phyloP scores from a whole-genome alignment of 345 rosid species.

The Citrus cavaleriei region DNA sequence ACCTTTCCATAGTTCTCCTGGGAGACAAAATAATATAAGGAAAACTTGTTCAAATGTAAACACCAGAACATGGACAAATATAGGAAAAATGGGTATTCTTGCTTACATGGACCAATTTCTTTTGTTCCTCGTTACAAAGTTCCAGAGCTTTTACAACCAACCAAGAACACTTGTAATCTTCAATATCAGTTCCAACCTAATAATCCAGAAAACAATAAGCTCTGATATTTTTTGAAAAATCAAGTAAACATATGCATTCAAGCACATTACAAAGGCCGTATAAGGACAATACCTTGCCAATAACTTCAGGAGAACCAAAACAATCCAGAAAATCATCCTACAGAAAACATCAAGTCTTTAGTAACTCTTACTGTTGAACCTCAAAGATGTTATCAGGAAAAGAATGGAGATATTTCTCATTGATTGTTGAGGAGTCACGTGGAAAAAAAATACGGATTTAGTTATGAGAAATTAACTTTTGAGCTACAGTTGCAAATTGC shows the following conservation, averaged over 20 bases:
- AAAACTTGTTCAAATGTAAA: background rate
- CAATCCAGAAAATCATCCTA: conserved; percentile 52
- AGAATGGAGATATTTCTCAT: background rate
- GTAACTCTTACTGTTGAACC: background rate
- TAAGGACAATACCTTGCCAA: conserved; percentile 34
- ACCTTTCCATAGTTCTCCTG: conserved; percentile 44
- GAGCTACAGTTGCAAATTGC: background rate
- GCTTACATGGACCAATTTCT: conserved; percentile 23
- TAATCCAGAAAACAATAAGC: background rate
- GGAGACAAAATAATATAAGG: background rate
- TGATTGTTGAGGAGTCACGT: background rate
- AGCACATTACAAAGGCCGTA: background rate
- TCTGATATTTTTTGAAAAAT: background rate
- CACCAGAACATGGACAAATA: background rate
- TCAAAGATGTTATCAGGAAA: background rate
- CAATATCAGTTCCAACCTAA: conserved; percentile 28
- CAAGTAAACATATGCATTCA: background rate
- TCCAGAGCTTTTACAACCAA: conserved; percentile 37
- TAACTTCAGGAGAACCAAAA: conserved; percentile 37
- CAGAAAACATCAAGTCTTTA: background rate
- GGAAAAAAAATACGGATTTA: background rate
- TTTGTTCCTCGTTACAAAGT: conserved; percentile 25
- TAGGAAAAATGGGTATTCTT: background rate
- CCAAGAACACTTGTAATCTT: conserved; percentile 50
- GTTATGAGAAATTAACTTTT: background rate